Evolutionary conservation across 768 basidiomycete species (phyloP).

Genomic region (Rubroboletus satanas): DNA sequence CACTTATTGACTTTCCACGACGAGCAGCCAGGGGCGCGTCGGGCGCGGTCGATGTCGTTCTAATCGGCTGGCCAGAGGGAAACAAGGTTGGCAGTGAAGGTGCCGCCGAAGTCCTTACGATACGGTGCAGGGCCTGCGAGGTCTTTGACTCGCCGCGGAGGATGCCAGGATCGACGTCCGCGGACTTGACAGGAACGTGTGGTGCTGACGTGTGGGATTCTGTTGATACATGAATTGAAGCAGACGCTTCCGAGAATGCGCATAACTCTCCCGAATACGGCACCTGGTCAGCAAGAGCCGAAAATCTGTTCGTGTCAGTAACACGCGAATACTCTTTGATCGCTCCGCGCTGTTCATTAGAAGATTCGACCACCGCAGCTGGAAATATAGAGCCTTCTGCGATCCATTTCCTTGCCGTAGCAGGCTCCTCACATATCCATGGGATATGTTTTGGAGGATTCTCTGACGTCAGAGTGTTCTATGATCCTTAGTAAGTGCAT

Average conservation of each 20-base stretch:
- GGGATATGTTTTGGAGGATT: slow-evolving; percentile 29
- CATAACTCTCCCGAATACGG: neutral
- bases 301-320: neutral
- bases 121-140: neutral
- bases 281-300: neutral
- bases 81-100: neutral
- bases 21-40: slow-evolving; percentile 35
- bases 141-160: slow-evolving; percentile 6
- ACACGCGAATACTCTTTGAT: neutral
- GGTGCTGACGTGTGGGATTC: neutral
- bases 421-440: slow-evolving; percentile 25
- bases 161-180: slow-evolving; percentile 3
- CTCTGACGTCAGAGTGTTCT: slow-evolving; percentile 20
- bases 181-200: slow-evolving; percentile 6
- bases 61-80: neutral
- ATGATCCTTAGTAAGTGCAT: slow-evolving; percentile 7
- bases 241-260: slow-evolving; percentile 2
- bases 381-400: slow-evolving; percentile 31
- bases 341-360: neutral
- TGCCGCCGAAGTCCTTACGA: slow-evolving; percentile 1
- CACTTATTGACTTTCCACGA: slow-evolving; percentile 35
- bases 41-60: slow-evolving; percentile 1
- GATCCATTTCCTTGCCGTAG: slow-evolving; percentile 24
- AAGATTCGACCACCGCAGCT: slow-evolving; percentile 8
- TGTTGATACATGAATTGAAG: neutral